These are phyloP conservation scores for Paratrimastix pyriformis DNA, from an alignment of 78 protist genomes.

Conservation along the genomic window DNA sequence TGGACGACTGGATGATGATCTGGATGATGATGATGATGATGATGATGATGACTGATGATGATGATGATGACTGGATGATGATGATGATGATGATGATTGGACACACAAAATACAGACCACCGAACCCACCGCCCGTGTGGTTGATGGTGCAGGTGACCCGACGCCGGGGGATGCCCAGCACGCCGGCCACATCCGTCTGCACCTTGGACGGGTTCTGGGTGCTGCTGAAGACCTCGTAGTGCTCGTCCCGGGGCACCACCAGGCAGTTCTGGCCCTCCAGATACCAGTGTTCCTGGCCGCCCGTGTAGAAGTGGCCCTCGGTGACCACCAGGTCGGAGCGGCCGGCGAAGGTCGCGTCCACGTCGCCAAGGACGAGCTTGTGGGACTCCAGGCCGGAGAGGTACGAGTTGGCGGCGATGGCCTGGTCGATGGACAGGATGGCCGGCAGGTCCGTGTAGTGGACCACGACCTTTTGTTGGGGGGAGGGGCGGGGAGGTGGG, in stretches of 20 bases:
- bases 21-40: neutral
- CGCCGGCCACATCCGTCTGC: conserved; percentile 36
- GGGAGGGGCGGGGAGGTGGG: neutral
- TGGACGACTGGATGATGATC: neutral
- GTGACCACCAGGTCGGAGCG: conserved; percentile 32
- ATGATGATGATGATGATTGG: conserved; percentile 64
- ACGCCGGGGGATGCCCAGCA: conserved; percentile 54
- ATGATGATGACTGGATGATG: conserved; percentile 23
- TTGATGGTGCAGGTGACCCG: conserved; percentile 36
- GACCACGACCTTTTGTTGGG: conserved; percentile 33
- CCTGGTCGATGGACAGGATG: conserved; percentile 69
- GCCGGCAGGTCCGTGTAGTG: conserved; percentile 49
- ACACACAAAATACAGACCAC: too few relatives aligned
- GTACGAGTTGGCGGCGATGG: conserved; percentile 38
- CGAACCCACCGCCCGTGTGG: conserved; percentile 96
- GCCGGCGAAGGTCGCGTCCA: conserved; percentile 1
- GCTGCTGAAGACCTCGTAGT: conserved; percentile 24
- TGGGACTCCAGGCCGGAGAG: neutral
- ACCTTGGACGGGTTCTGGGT: conserved; percentile 38
- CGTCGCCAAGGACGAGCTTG: conserved; percentile 49
- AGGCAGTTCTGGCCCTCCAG: conserved; percentile 68
- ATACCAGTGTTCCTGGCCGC: conserved; percentile 92
- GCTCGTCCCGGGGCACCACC: conserved; percentile 72
- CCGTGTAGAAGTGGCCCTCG: conserved; percentile 31
- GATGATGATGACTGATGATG: conserved; percentile 23